phyloP scores from a whole-genome alignment of 345 rosid species.

The Hevea brasiliensis region DNA sequence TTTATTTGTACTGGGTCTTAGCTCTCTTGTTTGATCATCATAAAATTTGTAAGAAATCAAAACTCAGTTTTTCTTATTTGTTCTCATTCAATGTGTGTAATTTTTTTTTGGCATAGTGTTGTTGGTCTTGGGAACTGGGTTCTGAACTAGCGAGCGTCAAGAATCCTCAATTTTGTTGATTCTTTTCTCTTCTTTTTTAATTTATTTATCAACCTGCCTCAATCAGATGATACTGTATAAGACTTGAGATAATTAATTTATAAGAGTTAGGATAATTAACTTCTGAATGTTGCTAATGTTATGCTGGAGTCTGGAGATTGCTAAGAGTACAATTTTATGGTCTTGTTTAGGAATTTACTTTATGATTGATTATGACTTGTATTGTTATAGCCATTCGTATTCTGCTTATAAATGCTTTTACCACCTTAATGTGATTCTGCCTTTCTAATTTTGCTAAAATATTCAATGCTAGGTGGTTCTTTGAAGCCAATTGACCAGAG shows the following conservation, averaged over 20 bases:
- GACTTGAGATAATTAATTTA: too few species aligned
- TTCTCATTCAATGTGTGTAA: too few species aligned
- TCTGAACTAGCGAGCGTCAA: neutral
- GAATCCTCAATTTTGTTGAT: neutral
- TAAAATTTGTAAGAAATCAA: neutral
- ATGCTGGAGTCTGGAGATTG: neutral
- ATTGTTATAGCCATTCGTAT: too few species aligned
- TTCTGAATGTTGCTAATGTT: neutral
- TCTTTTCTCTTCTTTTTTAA: too few species aligned
- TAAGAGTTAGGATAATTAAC: neutral
- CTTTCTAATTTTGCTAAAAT: neutral
- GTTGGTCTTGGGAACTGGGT: neutral
- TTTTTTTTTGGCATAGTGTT: too few species aligned
- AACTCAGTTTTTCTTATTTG: too few species aligned
- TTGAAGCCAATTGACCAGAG: constrained; percentile 25
- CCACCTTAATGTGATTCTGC: neutral
- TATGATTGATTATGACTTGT: too few species aligned
- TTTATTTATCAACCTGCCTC: too few species aligned
- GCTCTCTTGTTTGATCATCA: neutral
- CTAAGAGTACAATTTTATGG: too few species aligned
- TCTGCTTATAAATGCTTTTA: too few species aligned
- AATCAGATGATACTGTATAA: too few species aligned
- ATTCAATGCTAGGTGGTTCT: constrained; percentile 20
- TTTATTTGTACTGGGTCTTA: neutral
- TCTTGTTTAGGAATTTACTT: too few species aligned